A percentile compares a stretch with the other conserved stretches of the same genome.
Conservation (phyloP, 139 green algal genomes). For the Auxenochlorella pyrenoidosa region DNA sequence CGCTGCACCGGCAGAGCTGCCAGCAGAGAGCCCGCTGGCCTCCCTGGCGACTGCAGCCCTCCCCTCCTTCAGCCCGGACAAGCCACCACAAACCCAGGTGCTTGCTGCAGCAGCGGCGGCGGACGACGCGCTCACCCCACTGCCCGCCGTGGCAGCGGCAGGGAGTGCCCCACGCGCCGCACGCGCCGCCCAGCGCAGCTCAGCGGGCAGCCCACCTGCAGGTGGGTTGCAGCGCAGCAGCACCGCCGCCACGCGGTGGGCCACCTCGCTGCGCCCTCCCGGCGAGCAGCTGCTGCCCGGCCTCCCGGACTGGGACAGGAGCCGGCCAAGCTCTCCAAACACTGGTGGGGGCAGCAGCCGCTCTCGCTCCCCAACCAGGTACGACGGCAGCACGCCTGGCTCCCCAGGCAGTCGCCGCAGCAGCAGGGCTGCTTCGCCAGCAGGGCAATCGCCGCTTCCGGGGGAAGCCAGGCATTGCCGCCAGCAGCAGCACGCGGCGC, state of each 20-base stretch:
- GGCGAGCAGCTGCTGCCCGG: constrained; percentile 10
- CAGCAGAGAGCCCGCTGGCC: constrained; percentile 15
- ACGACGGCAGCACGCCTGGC: background rate
- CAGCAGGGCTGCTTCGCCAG: background rate
- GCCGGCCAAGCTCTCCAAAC: background rate
- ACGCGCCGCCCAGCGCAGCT: background rate
- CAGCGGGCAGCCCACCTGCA: background rate
- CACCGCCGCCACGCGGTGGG: background rate
- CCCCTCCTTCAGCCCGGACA: constrained; percentile 31
- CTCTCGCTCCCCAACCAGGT: background rate
- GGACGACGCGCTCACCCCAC: background rate
- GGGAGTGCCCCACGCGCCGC: background rate
- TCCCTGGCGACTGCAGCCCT: constrained; percentile 22
- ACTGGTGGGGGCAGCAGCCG: background rate
- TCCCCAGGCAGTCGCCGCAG: background rate
- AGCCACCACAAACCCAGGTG: background rate
- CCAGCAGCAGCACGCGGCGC: background rate
- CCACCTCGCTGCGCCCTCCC: background rate
- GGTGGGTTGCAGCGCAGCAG: background rate
- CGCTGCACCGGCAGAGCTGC: background rate
- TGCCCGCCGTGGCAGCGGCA: too few species aligned
- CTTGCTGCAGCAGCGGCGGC: background rate
- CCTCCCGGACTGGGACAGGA: constrained; percentile 15
- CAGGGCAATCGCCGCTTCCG: background rate
- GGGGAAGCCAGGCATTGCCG: background rate